Conservation (phyloP, 78 protist genomes). For the Isochrysis galbana region DNA sequence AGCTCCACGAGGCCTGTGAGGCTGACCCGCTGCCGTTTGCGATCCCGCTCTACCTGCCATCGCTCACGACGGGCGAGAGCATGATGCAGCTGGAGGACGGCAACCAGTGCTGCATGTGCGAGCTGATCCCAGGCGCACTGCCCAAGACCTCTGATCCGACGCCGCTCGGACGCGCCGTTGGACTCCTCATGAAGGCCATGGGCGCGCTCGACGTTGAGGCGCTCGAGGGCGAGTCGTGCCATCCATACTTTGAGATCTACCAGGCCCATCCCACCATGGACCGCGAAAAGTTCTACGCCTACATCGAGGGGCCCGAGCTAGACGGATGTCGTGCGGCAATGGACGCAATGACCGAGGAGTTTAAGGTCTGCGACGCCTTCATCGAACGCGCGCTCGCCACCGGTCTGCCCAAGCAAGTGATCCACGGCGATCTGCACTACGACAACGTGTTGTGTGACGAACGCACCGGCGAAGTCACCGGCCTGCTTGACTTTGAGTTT, state of each 20-base stretch:
- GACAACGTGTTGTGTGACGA: constrained; percentile 40
- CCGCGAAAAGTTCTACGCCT: background rate
- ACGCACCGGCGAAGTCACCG: background rate
- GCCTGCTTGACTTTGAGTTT: constrained; percentile 41
- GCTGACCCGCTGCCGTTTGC: background rate
- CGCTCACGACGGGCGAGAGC: background rate
- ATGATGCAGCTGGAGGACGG: background rate
- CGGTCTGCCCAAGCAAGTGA: constrained; percentile 8
- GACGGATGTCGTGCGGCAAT: background rate
- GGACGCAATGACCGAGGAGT: background rate
- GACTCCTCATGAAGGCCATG: background rate
- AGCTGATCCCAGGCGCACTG: constrained; percentile 11
- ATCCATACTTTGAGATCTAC: constrained; percentile 22
- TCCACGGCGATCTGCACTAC: constrained; percentile 47
- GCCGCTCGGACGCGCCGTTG: constrained; percentile 5
- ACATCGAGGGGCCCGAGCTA: background rate
- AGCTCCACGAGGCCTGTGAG: background rate
- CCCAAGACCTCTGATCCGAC: constrained; percentile 22
- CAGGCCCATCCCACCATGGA: background rate
- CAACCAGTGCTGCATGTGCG: background rate
- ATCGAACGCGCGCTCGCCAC: background rate
- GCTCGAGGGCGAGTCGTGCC: background rate
- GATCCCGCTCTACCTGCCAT: background rate
- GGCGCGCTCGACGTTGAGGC: background rate
- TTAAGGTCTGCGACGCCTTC: background rate